Conservation (phyloP, 768 basidiomycete genomes). For the Xerocomus potaroensis region DNA sequence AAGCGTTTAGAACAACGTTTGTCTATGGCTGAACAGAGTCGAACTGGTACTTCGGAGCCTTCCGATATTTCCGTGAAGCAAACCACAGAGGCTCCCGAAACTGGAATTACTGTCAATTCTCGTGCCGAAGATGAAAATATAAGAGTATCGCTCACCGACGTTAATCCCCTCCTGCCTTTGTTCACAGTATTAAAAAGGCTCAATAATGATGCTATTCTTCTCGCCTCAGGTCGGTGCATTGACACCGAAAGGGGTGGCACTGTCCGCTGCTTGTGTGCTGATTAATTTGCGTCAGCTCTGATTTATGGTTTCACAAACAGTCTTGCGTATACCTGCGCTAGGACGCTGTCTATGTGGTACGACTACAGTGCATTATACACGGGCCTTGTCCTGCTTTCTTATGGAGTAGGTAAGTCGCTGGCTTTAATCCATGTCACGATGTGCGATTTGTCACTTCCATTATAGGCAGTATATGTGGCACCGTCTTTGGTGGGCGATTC, state of each 20-base stretch:
- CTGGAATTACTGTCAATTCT: not conserved
- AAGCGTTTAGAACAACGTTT: constrained; percentile 32
- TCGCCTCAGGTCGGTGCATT: constrained; percentile 21
- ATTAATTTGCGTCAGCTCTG: constrained; percentile 44
- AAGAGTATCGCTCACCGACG: constrained; percentile 57
- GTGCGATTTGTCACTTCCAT: not conserved
- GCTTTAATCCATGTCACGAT: not conserved
- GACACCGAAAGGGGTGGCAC: no score
- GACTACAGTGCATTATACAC: constrained; percentile 64
- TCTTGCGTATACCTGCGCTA: constrained; percentile 68
- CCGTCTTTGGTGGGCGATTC: constrained; percentile 55
- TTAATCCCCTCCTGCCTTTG: constrained; percentile 69
- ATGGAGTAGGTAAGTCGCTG: constrained; percentile 53
- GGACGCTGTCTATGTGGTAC: constrained; percentile 63
- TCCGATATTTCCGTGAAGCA: not conserved
- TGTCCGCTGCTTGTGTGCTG: no score
- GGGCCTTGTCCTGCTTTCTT: constrained; percentile 72
- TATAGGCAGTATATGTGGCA: constrained; percentile 48
- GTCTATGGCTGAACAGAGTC: constrained; percentile 2
- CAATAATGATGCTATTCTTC: constrained; percentile 65
- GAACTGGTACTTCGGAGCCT: not conserved
- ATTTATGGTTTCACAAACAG: constrained; percentile 70
- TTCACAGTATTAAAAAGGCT: constrained; percentile 49
- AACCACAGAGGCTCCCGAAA: not conserved
- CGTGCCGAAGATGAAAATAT: constrained; percentile 33